Percentiles rank a stretch among this genome's conserved stretches.
Evolutionary conservation across 2,329 filamentous ascomycete species (phyloP).

Genomic region (Botrytis paeoniae): DNA sequence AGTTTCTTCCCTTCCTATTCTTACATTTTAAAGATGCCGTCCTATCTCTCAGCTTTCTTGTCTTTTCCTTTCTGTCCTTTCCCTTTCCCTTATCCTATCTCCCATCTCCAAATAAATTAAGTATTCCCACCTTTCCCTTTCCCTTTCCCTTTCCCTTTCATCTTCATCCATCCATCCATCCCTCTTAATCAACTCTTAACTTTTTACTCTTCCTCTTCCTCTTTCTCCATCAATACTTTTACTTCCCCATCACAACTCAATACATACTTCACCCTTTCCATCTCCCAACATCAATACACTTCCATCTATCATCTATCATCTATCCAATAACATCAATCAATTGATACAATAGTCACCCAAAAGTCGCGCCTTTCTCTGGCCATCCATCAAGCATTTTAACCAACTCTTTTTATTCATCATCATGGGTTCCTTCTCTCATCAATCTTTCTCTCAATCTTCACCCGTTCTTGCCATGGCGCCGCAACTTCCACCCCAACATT

Average conservation of each 20-base stretch:
- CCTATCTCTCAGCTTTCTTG: constrained; percentile 20
- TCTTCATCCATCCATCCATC: not conserved
- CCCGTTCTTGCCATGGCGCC: constrained; percentile 34
- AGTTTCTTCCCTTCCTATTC: constrained; percentile 12
- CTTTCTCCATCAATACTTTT: constrained; percentile 13
- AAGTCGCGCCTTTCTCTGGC: constrained; percentile 2
- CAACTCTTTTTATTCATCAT: constrained; percentile 18
- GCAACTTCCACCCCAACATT: constrained; percentile 33
- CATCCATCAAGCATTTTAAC: constrained; percentile 15
- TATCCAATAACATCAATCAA: constrained; percentile 20
- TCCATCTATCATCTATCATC: not conserved
- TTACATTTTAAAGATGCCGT: not conserved
- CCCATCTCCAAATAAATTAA: constrained; percentile 22
- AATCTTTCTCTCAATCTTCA: constrained; percentile 31
- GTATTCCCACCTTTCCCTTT: constrained; percentile 23
- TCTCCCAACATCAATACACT: constrained; percentile 4
- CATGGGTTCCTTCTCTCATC: constrained; percentile 33
- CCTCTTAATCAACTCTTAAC: constrained; percentile 3
- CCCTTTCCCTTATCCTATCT: not conserved
- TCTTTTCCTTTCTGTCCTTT: constrained; percentile 16
- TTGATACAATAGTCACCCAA: constrained; percentile 10
- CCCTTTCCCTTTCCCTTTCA: no score
- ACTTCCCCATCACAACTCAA: not conserved
- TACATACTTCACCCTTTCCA: not conserved
- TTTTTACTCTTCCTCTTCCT: constrained; percentile 14